Percentiles rank a stretch among this genome's conserved stretches.
These are phyloP conservation scores for Massarina eburnea DNA, from an alignment of 2,329 filamentous ascomycete species.

Conservation along the genomic window DNA sequence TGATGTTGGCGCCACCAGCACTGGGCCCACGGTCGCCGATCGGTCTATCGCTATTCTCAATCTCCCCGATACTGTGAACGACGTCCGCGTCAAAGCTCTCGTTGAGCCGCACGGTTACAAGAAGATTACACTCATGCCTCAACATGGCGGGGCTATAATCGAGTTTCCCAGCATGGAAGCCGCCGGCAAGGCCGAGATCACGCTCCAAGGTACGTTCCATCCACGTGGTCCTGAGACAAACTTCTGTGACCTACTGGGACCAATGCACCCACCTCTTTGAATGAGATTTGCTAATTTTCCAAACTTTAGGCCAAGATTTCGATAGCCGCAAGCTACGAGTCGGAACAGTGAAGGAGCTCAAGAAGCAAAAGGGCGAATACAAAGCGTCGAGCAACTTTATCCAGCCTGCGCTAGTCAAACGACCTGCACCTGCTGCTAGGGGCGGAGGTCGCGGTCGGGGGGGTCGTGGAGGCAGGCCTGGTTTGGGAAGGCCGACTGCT, in stretches of 20 bases:
- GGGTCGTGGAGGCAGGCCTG: constrained; percentile 19
- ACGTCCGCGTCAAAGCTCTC: constrained; percentile 74
- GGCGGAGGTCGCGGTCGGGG: constrained; percentile 26
- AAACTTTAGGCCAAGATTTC: constrained; percentile 41
- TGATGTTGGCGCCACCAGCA: constrained; percentile 26
- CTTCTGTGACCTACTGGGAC: no score
- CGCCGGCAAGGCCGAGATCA: constrained; percentile 69
- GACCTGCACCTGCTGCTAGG: constrained; percentile 24
- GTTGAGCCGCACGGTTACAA: constrained; percentile 73
- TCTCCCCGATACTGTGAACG: constrained; percentile 89
- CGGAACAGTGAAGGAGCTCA: constrained; percentile 55
- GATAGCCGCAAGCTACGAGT: constrained; percentile 44
- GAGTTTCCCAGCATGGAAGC: constrained; percentile 73
- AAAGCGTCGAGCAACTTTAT: constrained; percentile 40
- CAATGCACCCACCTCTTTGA: no score
- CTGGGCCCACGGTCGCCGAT: constrained; percentile 43
- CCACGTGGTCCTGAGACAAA: no score
- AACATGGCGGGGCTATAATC: constrained; percentile 81
- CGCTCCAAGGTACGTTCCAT: no score
- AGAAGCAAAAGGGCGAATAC: constrained; percentile 41
- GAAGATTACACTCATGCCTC: constrained; percentile 77
- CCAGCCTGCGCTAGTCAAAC: constrained; percentile 28
- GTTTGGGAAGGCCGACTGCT: constrained; percentile 31
- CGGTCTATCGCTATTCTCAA: constrained; percentile 82
- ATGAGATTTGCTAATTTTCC: no score